Conservation (phyloP, 2,329 filamentous ascomycete genomes). For the Microsporum canis region DNA sequence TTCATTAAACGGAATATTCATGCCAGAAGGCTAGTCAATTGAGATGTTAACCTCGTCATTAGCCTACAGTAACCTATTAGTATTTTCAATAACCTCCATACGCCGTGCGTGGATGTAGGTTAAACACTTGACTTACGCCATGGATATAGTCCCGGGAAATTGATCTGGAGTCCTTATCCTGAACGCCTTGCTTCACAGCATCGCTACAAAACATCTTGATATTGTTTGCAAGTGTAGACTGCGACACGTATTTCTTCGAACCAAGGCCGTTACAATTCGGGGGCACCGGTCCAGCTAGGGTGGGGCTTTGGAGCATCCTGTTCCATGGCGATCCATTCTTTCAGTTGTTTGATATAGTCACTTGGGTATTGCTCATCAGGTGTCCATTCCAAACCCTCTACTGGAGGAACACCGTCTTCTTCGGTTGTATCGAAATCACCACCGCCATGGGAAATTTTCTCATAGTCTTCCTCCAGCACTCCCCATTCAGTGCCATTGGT, state of each 20-base stretch:
- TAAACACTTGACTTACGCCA: not conserved
- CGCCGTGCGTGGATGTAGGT: not conserved
- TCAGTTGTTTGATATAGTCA: not conserved
- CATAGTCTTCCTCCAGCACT: not conserved
- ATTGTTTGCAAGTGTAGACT: not conserved
- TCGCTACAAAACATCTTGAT: conserved; percentile 6
- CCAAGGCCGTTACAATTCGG: conserved; percentile 5
- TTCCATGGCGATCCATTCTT: not conserved
- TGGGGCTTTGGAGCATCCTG: not conserved
- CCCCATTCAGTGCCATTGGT: not conserved
- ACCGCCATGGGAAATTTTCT: not conserved
- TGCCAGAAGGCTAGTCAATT: conserved; percentile 4
- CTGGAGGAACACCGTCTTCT: not conserved
- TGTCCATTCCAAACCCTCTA: not conserved
- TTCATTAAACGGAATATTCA: conserved; percentile 1
- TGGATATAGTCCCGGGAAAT: conserved; percentile 3
- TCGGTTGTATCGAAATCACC: not conserved
- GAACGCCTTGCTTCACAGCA: conserved; percentile 5
- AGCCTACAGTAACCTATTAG: not conserved
- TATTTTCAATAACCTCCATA: not conserved
- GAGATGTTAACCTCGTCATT: conserved; percentile 6
- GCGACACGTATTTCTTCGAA: conserved; percentile 2
- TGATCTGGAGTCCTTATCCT: not conserved
- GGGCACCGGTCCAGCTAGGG: not conserved
- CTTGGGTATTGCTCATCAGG: not conserved